These are phyloP conservation scores for Aspergillus cejpii DNA, from an alignment of 2,329 filamentous ascomycete species.

Conservation along the genomic window DNA sequence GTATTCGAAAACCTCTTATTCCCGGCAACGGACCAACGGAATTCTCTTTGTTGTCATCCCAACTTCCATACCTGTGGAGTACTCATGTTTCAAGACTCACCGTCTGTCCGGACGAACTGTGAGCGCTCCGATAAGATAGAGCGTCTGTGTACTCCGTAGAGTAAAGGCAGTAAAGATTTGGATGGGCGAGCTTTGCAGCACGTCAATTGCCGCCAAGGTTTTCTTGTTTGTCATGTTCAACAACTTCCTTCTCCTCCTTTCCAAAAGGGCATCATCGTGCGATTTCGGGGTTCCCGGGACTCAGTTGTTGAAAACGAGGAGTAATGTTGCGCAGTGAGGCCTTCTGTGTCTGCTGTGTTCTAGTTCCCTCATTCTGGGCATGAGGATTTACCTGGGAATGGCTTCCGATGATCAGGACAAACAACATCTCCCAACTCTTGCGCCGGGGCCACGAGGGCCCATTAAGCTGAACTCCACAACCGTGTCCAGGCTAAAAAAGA, in stretches of 20 bases:
- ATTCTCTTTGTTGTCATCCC: not conserved
- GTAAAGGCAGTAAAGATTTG: not conserved
- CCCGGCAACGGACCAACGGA: not conserved
- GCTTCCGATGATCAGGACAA: slow-evolving; percentile 17
- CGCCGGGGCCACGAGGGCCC: slow-evolving; percentile 21
- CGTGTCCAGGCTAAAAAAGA: slow-evolving; percentile 30
- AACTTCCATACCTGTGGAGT: not conserved
- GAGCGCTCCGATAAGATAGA: too few relatives aligned
- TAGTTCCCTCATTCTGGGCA: not conserved
- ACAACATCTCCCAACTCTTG: slow-evolving; percentile 24
- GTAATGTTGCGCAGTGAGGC: not conserved
- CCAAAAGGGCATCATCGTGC: not conserved
- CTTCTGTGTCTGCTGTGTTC: not conserved
- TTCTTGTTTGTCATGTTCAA: not conserved
- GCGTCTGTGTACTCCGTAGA: not conserved
- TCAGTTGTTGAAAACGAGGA: not conserved
- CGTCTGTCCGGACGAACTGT: too few relatives aligned
- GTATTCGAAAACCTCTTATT: not conserved
- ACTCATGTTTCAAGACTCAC: too few relatives aligned
- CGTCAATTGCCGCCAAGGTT: not conserved
- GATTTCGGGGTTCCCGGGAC: not conserved
- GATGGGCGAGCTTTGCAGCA: not conserved
- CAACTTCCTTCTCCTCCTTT: not conserved
- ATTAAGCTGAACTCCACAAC: slow-evolving; percentile 14
- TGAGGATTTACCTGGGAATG: slow-evolving; percentile 10